These are phyloP conservation scores for Nidularia pulvinata DNA, from an alignment of 768 basidiomycete species.

Conservation along the genomic window DNA sequence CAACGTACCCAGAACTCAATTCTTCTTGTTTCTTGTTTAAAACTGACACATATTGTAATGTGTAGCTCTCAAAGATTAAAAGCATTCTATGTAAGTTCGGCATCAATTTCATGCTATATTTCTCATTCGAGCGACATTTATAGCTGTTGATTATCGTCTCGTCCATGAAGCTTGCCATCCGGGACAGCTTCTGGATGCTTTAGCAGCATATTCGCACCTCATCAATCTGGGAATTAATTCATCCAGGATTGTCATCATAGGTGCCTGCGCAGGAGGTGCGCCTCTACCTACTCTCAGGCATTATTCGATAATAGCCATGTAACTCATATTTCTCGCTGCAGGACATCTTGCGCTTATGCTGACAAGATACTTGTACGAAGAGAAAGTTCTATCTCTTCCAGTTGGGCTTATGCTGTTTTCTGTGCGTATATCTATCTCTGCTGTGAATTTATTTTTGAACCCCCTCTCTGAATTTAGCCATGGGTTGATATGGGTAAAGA, in stretches of 20 bases:
- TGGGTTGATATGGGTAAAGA: slow-evolving; percentile 14
- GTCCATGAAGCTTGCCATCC: slow-evolving; percentile 26
- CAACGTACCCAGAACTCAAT: slow-evolving; percentile 2
- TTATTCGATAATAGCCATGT: not conserved
- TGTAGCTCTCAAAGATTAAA: not conserved
- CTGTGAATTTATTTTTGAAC: not conserved
- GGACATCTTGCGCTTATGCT: slow-evolving; percentile 6
- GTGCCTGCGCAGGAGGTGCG: slow-evolving; percentile 10
- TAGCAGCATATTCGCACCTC: slow-evolving; percentile 51
- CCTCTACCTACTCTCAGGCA: not conserved
- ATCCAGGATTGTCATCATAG: slow-evolving; percentile 39
- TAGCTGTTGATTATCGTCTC: slow-evolving; percentile 19
- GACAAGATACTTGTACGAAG: slow-evolving; percentile 6
- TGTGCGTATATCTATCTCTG: slow-evolving; percentile 2
- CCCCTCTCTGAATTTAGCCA: slow-evolving; percentile 6
- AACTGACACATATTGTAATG: not conserved
- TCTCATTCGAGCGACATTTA: not conserved
- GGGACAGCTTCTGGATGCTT: slow-evolving; percentile 48
- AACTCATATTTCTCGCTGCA: not conserved
- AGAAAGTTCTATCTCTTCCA: slow-evolving; percentile 14
- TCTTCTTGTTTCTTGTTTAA: not conserved
- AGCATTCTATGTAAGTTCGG: not conserved
- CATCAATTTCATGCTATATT: not conserved
- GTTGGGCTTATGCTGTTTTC: slow-evolving; percentile 14
- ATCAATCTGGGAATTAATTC: slow-evolving; percentile 37